These are phyloP conservation scores for Mucor velutinosus DNA, from an alignment of 371 early-diverging fungal genomes.

Conservation along the genomic window DNA sequence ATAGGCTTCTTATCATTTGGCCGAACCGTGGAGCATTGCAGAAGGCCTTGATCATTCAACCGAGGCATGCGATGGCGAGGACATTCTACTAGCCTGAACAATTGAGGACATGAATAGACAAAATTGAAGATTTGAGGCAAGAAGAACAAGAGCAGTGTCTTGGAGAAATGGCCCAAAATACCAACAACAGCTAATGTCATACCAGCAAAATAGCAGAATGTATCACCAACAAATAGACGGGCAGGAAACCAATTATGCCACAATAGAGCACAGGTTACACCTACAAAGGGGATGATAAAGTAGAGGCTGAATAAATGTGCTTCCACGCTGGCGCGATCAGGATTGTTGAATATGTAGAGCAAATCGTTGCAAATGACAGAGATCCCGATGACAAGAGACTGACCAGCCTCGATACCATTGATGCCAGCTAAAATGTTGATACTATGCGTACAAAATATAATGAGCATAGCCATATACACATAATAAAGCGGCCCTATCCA, in stretches of 20 bases:
- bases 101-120: constrained; percentile 91
- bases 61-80: constrained; percentile 97
- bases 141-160: constrained; percentile 93
- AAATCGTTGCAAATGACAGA: constrained; percentile 84
- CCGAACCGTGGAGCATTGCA: constrained; percentile 47
- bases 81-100: constrained; percentile 94
- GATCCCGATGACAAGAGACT: constrained; percentile 86
- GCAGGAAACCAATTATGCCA: constrained; percentile 94
- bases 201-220: constrained; percentile 97
- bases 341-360: constrained; percentile 59
- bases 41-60: constrained; percentile 55
- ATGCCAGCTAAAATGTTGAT: constrained; percentile 99
- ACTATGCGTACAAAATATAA: constrained; percentile 95
- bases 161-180: constrained; percentile 91
- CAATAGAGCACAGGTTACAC: constrained; percentile 79
- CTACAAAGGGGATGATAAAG: constrained; percentile 91
- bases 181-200: constrained; percentile 97
- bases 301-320: constrained; percentile 85
- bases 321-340: constrained; percentile 57
- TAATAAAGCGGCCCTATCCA: constrained; percentile 85
- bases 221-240: constrained; percentile 96
- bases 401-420: constrained; percentile 97
- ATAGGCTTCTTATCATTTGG: constrained; percentile 37
- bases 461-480: constrained; percentile 85
- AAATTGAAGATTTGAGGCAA: constrained; percentile 97